Percentiles rank a stretch among this genome's conserved stretches.
These are phyloP conservation scores for Huntiella bhutanensis DNA, from an alignment of 2,329 filamentous ascomycete genomes.

Conservation along the genomic window DNA sequence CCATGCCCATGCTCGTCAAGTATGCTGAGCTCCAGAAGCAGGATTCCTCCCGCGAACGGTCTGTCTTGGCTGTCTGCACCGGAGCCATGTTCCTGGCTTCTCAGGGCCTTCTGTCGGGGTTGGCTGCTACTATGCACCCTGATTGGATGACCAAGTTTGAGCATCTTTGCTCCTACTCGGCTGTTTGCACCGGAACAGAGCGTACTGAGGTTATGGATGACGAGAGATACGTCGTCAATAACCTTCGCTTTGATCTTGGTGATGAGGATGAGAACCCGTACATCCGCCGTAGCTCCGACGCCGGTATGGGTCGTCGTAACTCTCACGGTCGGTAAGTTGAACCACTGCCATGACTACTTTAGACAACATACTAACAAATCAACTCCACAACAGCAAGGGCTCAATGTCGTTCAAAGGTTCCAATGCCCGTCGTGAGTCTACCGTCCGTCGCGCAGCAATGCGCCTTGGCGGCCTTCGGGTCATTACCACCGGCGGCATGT, in stretches of 20 bases:
- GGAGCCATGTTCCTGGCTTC: conserved; percentile 61
- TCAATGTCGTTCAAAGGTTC: conserved; percentile 65
- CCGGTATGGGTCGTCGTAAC: conserved; percentile 38
- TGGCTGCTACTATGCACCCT: conserved; percentile 67
- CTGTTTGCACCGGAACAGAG: conserved; percentile 50
- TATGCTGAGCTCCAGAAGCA: conserved; percentile 65
- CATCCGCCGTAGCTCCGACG: conserved; percentile 45
- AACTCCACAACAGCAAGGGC: conserved; percentile 43
- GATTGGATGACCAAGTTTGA: conserved; percentile 66
- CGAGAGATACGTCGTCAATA: conserved; percentile 73
- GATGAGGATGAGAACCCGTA: conserved; percentile 72
- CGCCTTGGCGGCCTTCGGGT: conserved; percentile 51
- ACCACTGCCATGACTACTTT: not conserved
- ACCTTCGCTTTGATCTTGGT: conserved; percentile 68
- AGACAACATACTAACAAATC: conserved; percentile 13
- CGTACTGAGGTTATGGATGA: conserved; percentile 70
- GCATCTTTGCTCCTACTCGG: conserved; percentile 58
- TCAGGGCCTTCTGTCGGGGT: conserved; percentile 56
- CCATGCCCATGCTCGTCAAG: conserved; percentile 52
- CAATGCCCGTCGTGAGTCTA: conserved; percentile 58
- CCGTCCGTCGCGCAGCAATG: conserved; percentile 59
- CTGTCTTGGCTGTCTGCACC: conserved; percentile 62
- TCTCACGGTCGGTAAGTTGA: conserved; percentile 39
- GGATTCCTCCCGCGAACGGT: conserved; percentile 62
- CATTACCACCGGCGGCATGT: conserved; percentile 62